These are phyloP conservation scores for Trypanosoma congolense DNA, from an alignment of 208 protist species.

Conservation along the genomic window DNA sequence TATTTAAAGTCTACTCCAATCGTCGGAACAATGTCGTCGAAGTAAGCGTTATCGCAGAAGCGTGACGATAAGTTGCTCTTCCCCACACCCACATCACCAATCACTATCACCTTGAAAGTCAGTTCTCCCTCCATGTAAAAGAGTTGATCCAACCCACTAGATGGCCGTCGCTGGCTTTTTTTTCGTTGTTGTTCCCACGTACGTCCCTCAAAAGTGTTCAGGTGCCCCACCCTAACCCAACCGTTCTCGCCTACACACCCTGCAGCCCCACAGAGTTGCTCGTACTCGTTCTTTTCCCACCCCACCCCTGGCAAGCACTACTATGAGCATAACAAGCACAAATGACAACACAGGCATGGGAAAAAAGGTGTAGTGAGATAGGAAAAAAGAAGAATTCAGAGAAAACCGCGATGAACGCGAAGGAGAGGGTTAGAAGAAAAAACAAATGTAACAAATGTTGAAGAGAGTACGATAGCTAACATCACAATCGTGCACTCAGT, in stretches of 20 bases:
- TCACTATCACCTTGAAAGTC: slow-evolving; percentile 88
- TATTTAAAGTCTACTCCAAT: slow-evolving; percentile 89
- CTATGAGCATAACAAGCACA: too few relatives aligned
- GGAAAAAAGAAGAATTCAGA: too few relatives aligned
- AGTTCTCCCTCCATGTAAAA: slow-evolving; percentile 66
- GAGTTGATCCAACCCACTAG: slow-evolving; percentile 1
- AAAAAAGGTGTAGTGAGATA: too few relatives aligned
- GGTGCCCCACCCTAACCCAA: too few relatives aligned
- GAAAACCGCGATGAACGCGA: neutral
- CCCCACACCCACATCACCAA: slow-evolving; percentile 87
- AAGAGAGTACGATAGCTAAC: slow-evolving; percentile 13
- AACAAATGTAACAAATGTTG: slow-evolving; percentile 8
- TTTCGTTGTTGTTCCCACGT: neutral
- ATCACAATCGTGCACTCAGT: slow-evolving; percentile 2
- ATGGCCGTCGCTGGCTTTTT: neutral
- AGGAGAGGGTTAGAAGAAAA: neutral
- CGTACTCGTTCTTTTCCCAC: too few relatives aligned
- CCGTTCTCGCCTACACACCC: too few relatives aligned
- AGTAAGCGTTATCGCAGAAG: slow-evolving; percentile 84
- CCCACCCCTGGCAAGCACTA: too few relatives aligned
- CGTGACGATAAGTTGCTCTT: slow-evolving; percentile 88
- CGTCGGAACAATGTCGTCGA: slow-evolving; percentile 74
- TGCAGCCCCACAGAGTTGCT: too few relatives aligned
- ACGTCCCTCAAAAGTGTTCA: too few relatives aligned
- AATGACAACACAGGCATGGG: too few relatives aligned